Evolutionary conservation across 78 protist genomes (phyloP).

Genomic region (Salpingoeca rosetta): DNA sequence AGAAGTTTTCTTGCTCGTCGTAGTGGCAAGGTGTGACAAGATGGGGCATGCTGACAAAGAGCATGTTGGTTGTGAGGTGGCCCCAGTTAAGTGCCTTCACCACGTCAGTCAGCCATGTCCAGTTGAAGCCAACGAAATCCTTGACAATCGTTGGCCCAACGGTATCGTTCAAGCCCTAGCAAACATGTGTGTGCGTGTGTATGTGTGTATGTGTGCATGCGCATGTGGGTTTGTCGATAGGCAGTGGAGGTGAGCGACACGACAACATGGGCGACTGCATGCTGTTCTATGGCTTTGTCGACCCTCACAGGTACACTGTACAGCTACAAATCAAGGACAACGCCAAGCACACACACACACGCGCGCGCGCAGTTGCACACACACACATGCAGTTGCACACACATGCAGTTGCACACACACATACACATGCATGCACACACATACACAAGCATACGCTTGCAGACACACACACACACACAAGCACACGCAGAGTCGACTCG

Average conservation of each 20-base stretch:
- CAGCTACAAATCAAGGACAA: too few species aligned
- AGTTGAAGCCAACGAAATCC: neutral
- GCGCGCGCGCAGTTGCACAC: neutral
- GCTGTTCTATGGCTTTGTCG: too few species aligned
- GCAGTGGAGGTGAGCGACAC: too few species aligned
- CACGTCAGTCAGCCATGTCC: neutral
- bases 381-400: neutral
- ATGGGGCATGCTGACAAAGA: slow-evolving; percentile 3
- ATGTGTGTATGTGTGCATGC: too few species aligned
- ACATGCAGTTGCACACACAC: neutral
- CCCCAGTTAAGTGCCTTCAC: slow-evolving; percentile 6
- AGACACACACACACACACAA: neutral
- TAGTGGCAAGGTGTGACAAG: slow-evolving; percentile 15
- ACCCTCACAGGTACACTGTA: too few species aligned
- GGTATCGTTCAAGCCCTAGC: neutral
- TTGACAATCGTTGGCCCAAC: neutral
- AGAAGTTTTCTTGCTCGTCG: slow-evolving; percentile 29
- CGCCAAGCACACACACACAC: neutral
- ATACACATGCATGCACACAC: too few species aligned
- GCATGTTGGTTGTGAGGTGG: neutral
- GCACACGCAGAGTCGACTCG: neutral
- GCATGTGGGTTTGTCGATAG: too few species aligned
- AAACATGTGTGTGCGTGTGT: too few species aligned
- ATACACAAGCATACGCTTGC: neutral
- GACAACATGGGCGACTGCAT: too few species aligned